phyloP scores from a whole-genome alignment of 2,329 filamentous ascomycete species.

The Paracorniculantispora psalliotae region DNA sequence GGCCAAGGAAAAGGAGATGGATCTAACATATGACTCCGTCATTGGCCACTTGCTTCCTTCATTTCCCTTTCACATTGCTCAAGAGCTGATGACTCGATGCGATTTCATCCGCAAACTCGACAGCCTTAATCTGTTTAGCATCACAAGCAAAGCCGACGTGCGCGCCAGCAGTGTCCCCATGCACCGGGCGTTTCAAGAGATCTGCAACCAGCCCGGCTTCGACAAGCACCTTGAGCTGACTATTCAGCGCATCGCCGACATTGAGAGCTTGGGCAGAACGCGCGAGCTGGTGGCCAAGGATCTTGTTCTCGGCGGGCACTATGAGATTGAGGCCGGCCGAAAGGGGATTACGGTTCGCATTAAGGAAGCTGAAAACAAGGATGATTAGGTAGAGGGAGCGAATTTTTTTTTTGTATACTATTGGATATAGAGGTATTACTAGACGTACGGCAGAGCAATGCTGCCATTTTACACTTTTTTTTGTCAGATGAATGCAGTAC shows the following conservation, averaged over 20 bases:
- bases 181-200: slow-evolving; percentile 84
- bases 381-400: slow-evolving; percentile 25
- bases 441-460: not conserved
- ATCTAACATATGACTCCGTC: slow-evolving; percentile 61
- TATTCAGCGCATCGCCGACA: slow-evolving; percentile 78
- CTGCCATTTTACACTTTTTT: not conserved
- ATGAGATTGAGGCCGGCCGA: slow-evolving; percentile 51
- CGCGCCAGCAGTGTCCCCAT: slow-evolving; percentile 93
- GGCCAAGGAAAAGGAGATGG: slow-evolving; percentile 66
- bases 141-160: slow-evolving; percentile 80
- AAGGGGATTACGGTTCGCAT: slow-evolving; percentile 39
- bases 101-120: slow-evolving; percentile 94
- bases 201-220: slow-evolving; percentile 73
- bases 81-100: slow-evolving; percentile 89
- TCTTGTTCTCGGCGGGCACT: slow-evolving; percentile 77
- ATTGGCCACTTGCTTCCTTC: slow-evolving; percentile 72
- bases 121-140: slow-evolving; percentile 91
- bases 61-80: slow-evolving; percentile 74
- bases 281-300: slow-evolving; percentile 94
- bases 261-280: slow-evolving; percentile 90
- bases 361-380: slow-evolving; percentile 29
- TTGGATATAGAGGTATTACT: not conserved
- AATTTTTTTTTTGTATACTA: not conserved
- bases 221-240: slow-evolving; percentile 78
- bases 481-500: not conserved